Evolutionary conservation across 2,329 filamentous ascomycete species (phyloP), one percentile per base, ranked within the genome.

Genomic region (Pseudogymnoascus sp.): DNA sequence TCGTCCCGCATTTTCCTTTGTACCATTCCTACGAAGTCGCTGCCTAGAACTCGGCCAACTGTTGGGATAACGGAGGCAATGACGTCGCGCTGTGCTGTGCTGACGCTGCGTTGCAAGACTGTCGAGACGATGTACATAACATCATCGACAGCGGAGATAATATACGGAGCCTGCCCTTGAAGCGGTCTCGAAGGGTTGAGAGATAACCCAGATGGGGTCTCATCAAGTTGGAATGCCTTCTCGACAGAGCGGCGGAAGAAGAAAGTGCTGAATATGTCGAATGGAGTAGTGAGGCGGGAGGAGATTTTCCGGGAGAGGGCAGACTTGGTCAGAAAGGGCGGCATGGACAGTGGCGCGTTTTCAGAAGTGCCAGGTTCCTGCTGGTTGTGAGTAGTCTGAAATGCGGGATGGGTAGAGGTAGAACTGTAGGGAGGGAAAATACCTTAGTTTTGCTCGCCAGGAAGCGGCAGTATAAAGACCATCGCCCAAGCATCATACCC

Each of bases 81-180:
- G 3, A 96, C 87, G 16, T 88, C 82, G 68, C 87, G 82, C 73
- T 97, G 93, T 1, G 90, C 91, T 0, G 96, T 97, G 0, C 90
- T 88, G 21, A 97, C 80, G 0, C 91, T 90, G 67, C 93, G 88
- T 67, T 96, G 89, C 6, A 97, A 81, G 36, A 97, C 89, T 60
- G 93, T 88, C 73, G 96, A 96, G 73, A 96, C 90, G 69, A 99
- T 97, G 76, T 97, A 99, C 93, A 99, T 97, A 72, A 97, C 92
- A 77, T 97, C 95, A 78, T 99, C 95, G 7, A 99, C 93, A 0
- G 93, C 93, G 1, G 93, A 92, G 46, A 95, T 93, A 70, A 99
- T 96, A 72, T 91, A 96, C 0, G 95, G 95, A 2, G 91, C 84
- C 69, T 92, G 91, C 64, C 87, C 84, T 61, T 88, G 85, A 46